These are phyloP conservation scores for Purpureocillium takamizusanense DNA, from an alignment of 2,329 filamentous ascomycete species.

Conservation along the genomic window DNA sequence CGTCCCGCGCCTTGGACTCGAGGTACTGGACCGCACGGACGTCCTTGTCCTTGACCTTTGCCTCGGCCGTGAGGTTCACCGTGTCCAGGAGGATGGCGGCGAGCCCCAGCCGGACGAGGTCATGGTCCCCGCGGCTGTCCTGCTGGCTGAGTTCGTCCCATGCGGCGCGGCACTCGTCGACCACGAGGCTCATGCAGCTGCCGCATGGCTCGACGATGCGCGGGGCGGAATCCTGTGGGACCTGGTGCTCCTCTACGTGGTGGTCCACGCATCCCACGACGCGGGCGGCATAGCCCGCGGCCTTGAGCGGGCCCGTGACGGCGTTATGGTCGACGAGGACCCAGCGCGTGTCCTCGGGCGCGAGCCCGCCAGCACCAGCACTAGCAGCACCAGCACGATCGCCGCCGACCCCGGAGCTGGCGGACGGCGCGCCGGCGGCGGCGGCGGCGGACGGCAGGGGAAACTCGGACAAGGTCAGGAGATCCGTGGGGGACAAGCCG, in stretches of 20 bases:
- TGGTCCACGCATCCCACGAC: slow-evolving; percentile 68
- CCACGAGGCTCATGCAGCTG: slow-evolving; percentile 64
- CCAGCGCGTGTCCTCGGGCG: slow-evolving; percentile 54
- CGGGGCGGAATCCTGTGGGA: slow-evolving; percentile 39
- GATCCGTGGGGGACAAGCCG: slow-evolving; percentile 47
- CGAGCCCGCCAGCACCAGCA: too few relatives aligned
- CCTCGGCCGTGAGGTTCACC: slow-evolving; percentile 48
- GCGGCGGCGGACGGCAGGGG: slow-evolving; percentile 31
- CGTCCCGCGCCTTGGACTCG: slow-evolving; percentile 34
- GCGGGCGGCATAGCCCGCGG: slow-evolving; percentile 36
- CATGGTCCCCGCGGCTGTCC: slow-evolving; percentile 35
- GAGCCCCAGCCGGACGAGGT: slow-evolving; percentile 58
- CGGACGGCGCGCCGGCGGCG: background rate
- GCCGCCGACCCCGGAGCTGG: background rate
- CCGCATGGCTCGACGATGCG: slow-evolving; percentile 58
- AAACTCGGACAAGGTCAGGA: slow-evolving; percentile 49
- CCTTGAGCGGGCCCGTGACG: slow-evolving; percentile 50
- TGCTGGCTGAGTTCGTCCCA: slow-evolving; percentile 45
- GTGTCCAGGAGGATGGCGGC: slow-evolving; percentile 70
- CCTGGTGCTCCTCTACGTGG: slow-evolving; percentile 60
- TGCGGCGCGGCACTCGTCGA: slow-evolving; percentile 43
- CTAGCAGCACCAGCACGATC: too few relatives aligned
- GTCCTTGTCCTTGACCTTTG: slow-evolving; percentile 60
- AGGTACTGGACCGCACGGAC: slow-evolving; percentile 47
- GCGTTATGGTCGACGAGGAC: slow-evolving; percentile 74